Evolutionary conservation across 1,284 basidiomycete genomes (phyloP).

Genomic region (Thecaphora frezii): DNA sequence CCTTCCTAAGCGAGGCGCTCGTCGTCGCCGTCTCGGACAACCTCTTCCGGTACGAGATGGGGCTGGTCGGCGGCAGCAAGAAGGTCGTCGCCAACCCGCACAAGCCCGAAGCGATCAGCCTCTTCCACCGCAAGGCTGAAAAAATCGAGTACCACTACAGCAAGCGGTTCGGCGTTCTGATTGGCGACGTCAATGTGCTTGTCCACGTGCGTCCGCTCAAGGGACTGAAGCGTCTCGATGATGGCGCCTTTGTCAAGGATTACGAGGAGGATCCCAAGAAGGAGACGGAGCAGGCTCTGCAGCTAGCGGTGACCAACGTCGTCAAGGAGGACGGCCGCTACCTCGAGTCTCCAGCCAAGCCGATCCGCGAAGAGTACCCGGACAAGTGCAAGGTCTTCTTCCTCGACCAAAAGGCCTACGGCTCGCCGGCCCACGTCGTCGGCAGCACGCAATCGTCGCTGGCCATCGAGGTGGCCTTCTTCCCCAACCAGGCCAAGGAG

Average conservation of each 20-base stretch:
- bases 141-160: conserved; percentile 79
- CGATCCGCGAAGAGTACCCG: conserved; percentile 85
- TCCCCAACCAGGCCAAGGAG: conserved; percentile 51
- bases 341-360: conserved; percentile 70
- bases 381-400: conserved; percentile 89
- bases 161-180: conserved; percentile 83
- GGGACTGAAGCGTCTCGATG: conserved; percentile 85
- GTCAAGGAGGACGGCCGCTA: conserved; percentile 49
- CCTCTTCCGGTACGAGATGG: conserved; percentile 72
- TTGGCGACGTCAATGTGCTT: conserved; percentile 67
- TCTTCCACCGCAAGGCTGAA: conserved; percentile 64
- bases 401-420: conserved; percentile 88
- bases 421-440: conserved; percentile 88
- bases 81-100: conserved; percentile 40
- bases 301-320: conserved; percentile 46
- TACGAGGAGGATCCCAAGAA: conserved; percentile 76
- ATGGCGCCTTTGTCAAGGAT: conserved; percentile 89
- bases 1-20: conserved; percentile 87
- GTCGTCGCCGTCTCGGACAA: conserved; percentile 85
- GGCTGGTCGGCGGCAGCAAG: conserved; percentile 30
- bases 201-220: conserved; percentile 55
- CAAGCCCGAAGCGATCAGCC: conserved; percentile 56
- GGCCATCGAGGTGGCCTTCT: conserved; percentile 48
- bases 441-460: conserved; percentile 63
- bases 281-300: conserved; percentile 78